A percentile compares a stretch with the other conserved stretches of the same genome.
Evolutionary conservation across 805 yeast genomes (phyloP).

Genomic region (Lipomyces kockii): DNA sequence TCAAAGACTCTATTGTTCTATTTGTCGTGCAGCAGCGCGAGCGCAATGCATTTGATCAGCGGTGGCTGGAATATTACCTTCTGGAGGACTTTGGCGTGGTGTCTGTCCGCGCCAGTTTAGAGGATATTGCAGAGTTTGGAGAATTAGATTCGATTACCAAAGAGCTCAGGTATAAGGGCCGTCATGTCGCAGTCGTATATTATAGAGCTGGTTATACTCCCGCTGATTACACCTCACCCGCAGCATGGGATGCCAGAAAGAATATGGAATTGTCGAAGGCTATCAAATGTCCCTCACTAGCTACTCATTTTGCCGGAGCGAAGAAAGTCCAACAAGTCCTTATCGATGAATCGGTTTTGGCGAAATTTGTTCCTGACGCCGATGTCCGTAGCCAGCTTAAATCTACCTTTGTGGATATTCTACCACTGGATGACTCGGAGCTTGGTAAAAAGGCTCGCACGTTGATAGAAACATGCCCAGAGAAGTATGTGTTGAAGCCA

Average conservation of each 20-base stretch:
- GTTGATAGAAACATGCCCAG: conserved; percentile 50
- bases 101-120: conserved; percentile 69
- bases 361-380: conserved; percentile 51
- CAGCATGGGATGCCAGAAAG: conserved; percentile 79
- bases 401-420: conserved; percentile 78
- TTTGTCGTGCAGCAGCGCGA: conserved; percentile 85
- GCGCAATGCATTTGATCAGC: conserved; percentile 89
- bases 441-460: conserved; percentile 35
- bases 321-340: conserved; percentile 92
- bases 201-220: conserved; percentile 91
- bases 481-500: conserved; percentile 84
- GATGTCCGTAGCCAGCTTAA: conserved; percentile 42
- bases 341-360: conserved; percentile 58
- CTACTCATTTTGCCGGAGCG: conserved; percentile 90
- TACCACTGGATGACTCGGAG: conserved; percentile 72
- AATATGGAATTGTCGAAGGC: conserved; percentile 75
- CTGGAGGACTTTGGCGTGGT: conserved; percentile 60
- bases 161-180: conserved; percentile 44
- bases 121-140: conserved; percentile 52
- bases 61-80: conserved; percentile 75
- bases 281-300: conserved; percentile 86
- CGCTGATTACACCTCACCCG: conserved; percentile 66
- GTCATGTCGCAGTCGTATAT: conserved; percentile 86
- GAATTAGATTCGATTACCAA: conserved; percentile 16
- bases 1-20: conserved; percentile 53